Evolutionary conservation across 352 stramenopile genomes (phyloP).

Genomic region (Globisporangium lucens): DNA sequence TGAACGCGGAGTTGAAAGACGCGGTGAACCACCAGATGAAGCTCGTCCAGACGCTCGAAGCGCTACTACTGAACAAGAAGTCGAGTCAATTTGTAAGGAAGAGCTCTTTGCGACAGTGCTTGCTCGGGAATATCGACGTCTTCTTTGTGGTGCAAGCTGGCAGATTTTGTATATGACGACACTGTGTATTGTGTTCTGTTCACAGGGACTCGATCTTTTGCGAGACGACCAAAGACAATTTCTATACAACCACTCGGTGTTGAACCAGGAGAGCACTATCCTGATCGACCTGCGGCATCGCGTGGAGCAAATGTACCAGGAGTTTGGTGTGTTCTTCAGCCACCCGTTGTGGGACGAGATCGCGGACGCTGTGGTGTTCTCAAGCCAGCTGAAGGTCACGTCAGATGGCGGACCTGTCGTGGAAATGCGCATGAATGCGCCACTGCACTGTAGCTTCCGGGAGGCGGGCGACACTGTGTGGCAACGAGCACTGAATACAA

Average conservation of each 20-base stretch:
- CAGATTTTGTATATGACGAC: no score
- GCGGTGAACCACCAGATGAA: slow-evolving; percentile 30
- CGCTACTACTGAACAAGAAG: slow-evolving; percentile 28
- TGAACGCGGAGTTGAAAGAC: no score
- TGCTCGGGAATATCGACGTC: no score
- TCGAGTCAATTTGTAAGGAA: slow-evolving; percentile 17
- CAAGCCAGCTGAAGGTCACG: background rate
- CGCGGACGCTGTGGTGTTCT: background rate
- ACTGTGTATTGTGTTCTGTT: background rate
- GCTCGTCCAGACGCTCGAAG: slow-evolving; percentile 36
- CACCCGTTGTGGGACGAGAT: background rate
- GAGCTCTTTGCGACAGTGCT: background rate
- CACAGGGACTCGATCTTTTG: background rate
- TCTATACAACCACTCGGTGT: background rate
- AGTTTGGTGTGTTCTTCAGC: background rate
- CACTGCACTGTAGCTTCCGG: background rate
- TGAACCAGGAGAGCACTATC: background rate
- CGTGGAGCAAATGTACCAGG: slow-evolving; percentile 1
- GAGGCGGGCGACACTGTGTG: background rate
- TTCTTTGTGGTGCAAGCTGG: no score
- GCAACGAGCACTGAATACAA: background rate
- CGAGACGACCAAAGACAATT: slow-evolving; percentile 9
- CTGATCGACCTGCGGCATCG: slow-evolving; percentile 1
- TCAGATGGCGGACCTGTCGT: background rate
- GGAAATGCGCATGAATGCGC: slow-evolving; percentile 23